Evolutionary conservation across 208 protist genomes (phyloP).

Genomic region (Wallacemonas rigidus): DNA sequence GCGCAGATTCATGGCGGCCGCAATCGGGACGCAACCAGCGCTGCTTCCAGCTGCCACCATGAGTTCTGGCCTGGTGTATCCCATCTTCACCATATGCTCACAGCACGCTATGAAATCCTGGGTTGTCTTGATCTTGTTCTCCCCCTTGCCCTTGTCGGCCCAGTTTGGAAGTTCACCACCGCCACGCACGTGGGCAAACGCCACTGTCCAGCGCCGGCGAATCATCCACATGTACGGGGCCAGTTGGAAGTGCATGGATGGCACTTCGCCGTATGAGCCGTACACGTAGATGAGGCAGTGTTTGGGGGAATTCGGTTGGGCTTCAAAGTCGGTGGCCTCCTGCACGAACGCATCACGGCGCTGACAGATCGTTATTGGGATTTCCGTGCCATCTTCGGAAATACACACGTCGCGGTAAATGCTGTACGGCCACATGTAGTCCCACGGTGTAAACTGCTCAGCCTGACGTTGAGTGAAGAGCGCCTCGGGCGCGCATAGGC

Average conservation of each 20-base stretch:
- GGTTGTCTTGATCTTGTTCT: constrained; percentile 89
- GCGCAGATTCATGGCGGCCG: constrained; percentile 91
- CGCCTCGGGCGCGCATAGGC: constrained; percentile 67
- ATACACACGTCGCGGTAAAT: constrained; percentile 89
- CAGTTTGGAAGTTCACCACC: constrained; percentile 90
- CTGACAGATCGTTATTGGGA: constrained; percentile 91
- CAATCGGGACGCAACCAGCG: constrained; percentile 94
- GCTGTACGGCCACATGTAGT: constrained; percentile 94
- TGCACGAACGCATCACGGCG: constrained; percentile 87
- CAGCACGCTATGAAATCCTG: constrained; percentile 93
- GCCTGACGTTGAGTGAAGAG: constrained; percentile 91
- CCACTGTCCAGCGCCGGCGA: constrained; percentile 87
- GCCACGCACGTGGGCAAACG: constrained; percentile 93
- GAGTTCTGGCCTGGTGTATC: constrained; percentile 83
- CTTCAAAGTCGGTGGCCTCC: constrained; percentile 89
- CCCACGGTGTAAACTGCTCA: constrained; percentile 90
- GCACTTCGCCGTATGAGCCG: constrained; percentile 90
- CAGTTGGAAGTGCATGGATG: constrained; percentile 91
- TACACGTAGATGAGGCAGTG: constrained; percentile 93
- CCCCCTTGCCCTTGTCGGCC: constrained; percentile 76
- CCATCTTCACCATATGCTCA: constrained; percentile 89
- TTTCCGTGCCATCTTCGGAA: constrained; percentile 82
- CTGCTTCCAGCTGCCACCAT: constrained; percentile 91
- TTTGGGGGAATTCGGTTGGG: constrained; percentile 82
- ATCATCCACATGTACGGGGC: constrained; percentile 94